Percentiles rank a stretch among this genome's conserved stretches.
These are phyloP conservation scores for Combretum micranthum DNA, from an alignment of 345 rosid genomes.

Conservation along the genomic window DNA sequence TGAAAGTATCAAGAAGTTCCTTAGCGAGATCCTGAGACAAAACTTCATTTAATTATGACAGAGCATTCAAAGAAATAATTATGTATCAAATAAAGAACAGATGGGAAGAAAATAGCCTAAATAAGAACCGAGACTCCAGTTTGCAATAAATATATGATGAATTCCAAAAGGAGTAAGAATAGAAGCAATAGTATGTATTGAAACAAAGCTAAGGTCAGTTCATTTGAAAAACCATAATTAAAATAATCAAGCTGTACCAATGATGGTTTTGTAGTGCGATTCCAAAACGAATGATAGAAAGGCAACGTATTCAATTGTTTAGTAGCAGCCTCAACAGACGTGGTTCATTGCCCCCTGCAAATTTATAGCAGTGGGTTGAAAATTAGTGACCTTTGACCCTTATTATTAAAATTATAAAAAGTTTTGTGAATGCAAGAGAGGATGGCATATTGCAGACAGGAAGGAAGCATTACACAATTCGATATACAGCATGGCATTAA, in stretches of 20 bases:
- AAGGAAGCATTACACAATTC: too few relatives aligned
- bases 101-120: too few relatives aligned
- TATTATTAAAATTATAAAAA: too few relatives aligned
- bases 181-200: not conserved
- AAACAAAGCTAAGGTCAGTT: not conserved
- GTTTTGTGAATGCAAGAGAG: too few relatives aligned
- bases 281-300: slow-evolving; percentile 97
- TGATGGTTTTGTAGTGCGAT: slow-evolving; percentile 92
- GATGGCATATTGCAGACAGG: too few relatives aligned
- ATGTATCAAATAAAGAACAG: too few relatives aligned
- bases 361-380: not conserved
- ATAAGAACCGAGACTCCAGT: too few relatives aligned
- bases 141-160: not conserved
- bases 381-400: too few relatives aligned
- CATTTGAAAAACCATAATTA: not conserved
- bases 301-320: slow-evolving; percentile 72
- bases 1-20: slow-evolving; percentile 77
- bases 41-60: not conserved
- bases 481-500: too few relatives aligned
- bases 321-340: slow-evolving; percentile 79
- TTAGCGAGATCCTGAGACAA: slow-evolving; percentile 84
- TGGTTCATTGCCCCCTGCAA: slow-evolving; percentile 88
- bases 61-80: too few relatives aligned
- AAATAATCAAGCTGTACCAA: slow-evolving; percentile 39
- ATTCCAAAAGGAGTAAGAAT: not conserved